These are phyloP conservation scores for Starmerella stigmatis DNA, from an alignment of 805 yeast species.

Conservation along the genomic window DNA sequence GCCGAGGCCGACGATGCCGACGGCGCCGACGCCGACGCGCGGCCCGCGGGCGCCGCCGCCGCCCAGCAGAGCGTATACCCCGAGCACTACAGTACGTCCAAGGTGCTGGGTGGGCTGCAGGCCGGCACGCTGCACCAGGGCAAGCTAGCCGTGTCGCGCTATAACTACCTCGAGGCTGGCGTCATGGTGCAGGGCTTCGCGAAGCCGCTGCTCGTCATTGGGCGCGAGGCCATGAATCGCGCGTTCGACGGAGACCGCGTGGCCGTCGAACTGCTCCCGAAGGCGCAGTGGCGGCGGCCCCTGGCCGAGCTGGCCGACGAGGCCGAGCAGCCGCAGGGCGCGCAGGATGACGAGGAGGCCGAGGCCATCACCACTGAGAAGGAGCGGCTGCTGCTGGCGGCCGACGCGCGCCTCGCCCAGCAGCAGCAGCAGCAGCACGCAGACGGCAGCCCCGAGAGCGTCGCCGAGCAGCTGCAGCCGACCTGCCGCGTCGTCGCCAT, in stretches of 20 bases:
- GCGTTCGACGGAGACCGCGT: conserved; percentile 88
- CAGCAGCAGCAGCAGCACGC: conserved; percentile 29
- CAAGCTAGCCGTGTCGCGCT: conserved; percentile 63
- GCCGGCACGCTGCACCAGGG: conserved; percentile 87
- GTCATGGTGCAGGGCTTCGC: conserved; percentile 62
- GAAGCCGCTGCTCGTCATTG: conserved; percentile 71
- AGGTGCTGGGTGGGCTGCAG: conserved; percentile 82
- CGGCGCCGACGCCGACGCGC: conserved; percentile 20
- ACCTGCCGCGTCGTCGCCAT: conserved; percentile 88
- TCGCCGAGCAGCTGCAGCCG: conserved; percentile 55
- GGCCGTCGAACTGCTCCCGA: conserved; percentile 79
- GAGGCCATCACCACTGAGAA: conserved; percentile 50
- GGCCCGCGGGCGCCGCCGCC: too few species aligned
- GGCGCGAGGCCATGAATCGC: conserved; percentile 77
- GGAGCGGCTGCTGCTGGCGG: conserved; percentile 62
- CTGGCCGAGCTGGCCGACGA: conserved; percentile 72
- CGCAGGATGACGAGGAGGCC: conserved; percentile 37
- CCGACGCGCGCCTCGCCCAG: conserved; percentile 53
- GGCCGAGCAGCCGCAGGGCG: conserved; percentile 45
- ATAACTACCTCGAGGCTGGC: conserved; percentile 80
- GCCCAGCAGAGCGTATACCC: conserved; percentile 62
- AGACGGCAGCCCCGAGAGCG: conserved; percentile 22
- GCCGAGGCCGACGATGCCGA: conserved; percentile 45
- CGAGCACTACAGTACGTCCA: conserved; percentile 67
- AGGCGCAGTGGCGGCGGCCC: conserved; percentile 78